Percentiles rank a stretch among this genome's conserved stretches.
Evolutionary conservation across 371 early-diverging fungal species (phyloP).

Genomic region (Parasitella parasitica): DNA sequence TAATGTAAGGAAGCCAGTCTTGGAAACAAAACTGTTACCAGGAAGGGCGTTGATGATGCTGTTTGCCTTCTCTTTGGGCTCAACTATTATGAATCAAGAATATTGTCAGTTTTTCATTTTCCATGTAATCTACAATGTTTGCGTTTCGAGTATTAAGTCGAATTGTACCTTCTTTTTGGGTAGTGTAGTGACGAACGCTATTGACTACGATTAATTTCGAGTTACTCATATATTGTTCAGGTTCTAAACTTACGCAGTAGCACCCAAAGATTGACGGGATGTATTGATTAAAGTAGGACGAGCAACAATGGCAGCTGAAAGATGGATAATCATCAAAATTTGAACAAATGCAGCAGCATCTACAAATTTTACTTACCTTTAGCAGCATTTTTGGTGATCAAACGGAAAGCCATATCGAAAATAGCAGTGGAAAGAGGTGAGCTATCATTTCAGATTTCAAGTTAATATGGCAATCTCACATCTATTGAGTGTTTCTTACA

Average conservation of each 20-base stretch:
- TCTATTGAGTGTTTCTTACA: not conserved
- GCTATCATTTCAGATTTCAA: not conserved
- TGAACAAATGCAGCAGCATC: too few relatives aligned
- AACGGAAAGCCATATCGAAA: constrained; percentile 32
- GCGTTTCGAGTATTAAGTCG: not conserved
- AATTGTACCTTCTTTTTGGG: constrained; percentile 26
- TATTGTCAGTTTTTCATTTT: not conserved
- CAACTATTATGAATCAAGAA: constrained; percentile 22
- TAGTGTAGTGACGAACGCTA: constrained; percentile 29
- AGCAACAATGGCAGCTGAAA: constrained; percentile 26
- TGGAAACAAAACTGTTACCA: constrained; percentile 84
- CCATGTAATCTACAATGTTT: not conserved
- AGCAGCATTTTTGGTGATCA: constrained; percentile 31
- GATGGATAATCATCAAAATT: not conserved
- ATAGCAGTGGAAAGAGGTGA: constrained; percentile 1
- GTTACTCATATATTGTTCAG: too few relatives aligned
- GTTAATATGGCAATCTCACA: not conserved
- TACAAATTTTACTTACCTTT: constrained; percentile 13
- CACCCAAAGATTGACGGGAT: constrained; percentile 28
- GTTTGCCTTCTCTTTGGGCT: constrained; percentile 74
- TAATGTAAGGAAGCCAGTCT: constrained; percentile 87
- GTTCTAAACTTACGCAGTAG: constrained; percentile 32
- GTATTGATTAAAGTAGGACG: constrained; percentile 24
- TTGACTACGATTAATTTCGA: too few relatives aligned
- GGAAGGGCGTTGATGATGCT: constrained; percentile 91